Conservation (phyloP, 2,329 filamentous ascomycete species). For the Hypomyces perniciosus region DNA sequence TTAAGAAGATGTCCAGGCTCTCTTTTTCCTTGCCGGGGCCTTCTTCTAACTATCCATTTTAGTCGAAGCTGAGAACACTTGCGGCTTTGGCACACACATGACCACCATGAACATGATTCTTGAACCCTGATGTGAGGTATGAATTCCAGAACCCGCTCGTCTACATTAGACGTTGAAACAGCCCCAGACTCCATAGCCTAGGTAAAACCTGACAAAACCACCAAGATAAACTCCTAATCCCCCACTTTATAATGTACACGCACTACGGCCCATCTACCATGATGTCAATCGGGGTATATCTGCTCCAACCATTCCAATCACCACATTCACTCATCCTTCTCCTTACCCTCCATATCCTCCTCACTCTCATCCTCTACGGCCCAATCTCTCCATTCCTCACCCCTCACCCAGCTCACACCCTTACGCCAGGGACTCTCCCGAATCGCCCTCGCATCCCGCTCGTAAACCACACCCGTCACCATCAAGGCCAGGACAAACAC, state of each 20-base stretch:
- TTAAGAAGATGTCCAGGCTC: too few relatives aligned
- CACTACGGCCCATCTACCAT: too few relatives aligned
- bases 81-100: too few relatives aligned
- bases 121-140: not conserved
- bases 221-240: not conserved
- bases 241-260: not conserved
- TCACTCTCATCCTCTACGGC: conserved; percentile 46
- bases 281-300: too few relatives aligned
- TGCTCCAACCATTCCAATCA: not conserved
- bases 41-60: not conserved
- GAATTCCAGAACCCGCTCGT: not conserved
- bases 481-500: conserved; percentile 77
- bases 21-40: too few relatives aligned
- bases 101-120: not conserved
- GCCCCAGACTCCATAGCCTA: too few relatives aligned
- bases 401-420: conserved; percentile 65
- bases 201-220: too few relatives aligned
- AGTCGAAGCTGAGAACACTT: not conserved
- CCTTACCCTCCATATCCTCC: conserved; percentile 31
- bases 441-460: conserved; percentile 62
- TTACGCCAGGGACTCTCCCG: conserved; percentile 63
- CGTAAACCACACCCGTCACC: conserved; percentile 70
- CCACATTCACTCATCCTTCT: conserved; percentile 15
- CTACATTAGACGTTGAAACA: not conserved
- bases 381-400: conserved; percentile 71